phyloP scores from a whole-genome alignment of 2,329 filamentous ascomycete genomes.

The Akanthomyces muscarius region DNA sequence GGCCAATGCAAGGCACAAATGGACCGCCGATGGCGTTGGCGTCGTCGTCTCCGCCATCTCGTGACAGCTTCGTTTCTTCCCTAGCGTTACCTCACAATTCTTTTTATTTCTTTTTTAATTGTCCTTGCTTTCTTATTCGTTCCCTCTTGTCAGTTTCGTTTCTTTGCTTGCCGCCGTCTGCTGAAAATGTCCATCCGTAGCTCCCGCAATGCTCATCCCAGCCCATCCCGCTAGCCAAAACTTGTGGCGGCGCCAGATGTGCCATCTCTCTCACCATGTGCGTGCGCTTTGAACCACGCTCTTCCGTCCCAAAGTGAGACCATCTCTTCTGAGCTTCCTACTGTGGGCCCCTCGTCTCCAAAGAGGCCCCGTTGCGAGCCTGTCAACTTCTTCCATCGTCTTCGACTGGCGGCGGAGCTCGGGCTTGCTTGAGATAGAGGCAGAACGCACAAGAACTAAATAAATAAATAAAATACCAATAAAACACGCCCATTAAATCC shows the following conservation, averaged over 20 bases:
- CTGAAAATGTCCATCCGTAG: too few species aligned
- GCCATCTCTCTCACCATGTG: neutral
- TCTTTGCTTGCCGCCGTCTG: neutral
- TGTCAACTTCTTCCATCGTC: neutral
- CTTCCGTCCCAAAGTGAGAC: neutral
- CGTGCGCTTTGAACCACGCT: neutral
- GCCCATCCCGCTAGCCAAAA: conserved; percentile 10
- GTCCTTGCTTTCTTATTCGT: neutral
- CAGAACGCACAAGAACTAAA: neutral
- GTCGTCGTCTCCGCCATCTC: neutral
- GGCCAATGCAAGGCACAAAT: conserved; percentile 14
- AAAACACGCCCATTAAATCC: neutral
- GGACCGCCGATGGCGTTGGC: conserved; percentile 3
- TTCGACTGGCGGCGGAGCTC: conserved; percentile 3
- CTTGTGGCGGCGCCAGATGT: conserved; percentile 13
- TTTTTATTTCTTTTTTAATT: neutral
- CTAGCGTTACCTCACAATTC: neutral
- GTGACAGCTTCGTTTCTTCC: conserved; percentile 12
- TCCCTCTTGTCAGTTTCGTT: neutral
- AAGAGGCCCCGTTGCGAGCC: neutral
- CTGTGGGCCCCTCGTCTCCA: neutral
- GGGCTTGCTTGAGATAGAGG: neutral
- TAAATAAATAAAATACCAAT: neutral
- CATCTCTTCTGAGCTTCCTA: neutral
- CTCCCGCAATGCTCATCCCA: neutral